These are phyloP conservation scores for Prunus mongolica DNA, from an alignment of 306 rosid genomes.

Conservation along the genomic window DNA sequence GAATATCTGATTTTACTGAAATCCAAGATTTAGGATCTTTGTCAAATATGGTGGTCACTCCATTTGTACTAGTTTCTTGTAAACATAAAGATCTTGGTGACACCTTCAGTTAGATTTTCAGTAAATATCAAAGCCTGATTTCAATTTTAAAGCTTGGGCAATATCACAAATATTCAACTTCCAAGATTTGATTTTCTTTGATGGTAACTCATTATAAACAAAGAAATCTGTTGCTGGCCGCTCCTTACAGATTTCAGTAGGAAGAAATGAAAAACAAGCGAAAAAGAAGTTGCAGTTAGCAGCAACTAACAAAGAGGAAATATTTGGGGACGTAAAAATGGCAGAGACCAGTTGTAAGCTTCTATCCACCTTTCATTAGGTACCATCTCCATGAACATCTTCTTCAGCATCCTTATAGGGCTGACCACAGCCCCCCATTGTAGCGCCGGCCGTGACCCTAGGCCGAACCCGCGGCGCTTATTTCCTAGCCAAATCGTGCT, in stretches of 20 bases:
- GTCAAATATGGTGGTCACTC: background rate
- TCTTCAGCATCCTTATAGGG: slow-evolving; percentile 71
- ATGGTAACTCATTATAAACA: background rate
- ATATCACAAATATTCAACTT: background rate
- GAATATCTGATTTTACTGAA: background rate
- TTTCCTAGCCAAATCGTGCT: slow-evolving; percentile 68
- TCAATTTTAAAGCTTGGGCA: background rate
- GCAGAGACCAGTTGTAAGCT: slow-evolving; percentile 68
- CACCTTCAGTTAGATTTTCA: background rate
- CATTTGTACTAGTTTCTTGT: background rate
- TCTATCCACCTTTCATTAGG: slow-evolving; percentile 61
- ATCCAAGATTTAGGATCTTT: background rate
- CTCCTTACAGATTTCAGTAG: slow-evolving; percentile 11
- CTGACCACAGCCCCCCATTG: slow-evolving; percentile 66
- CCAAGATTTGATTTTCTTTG: slow-evolving; percentile 2
- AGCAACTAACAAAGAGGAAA: slow-evolving; percentile 73
- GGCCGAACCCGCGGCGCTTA: slow-evolving; percentile 61
- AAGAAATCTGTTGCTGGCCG: background rate
- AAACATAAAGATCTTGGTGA: background rate
- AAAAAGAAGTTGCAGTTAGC: slow-evolving; percentile 3
- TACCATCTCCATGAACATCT: slow-evolving; percentile 59
- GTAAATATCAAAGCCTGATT: background rate
- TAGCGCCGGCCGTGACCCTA: slow-evolving; percentile 51
- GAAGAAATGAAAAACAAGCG: slow-evolving; percentile 2
- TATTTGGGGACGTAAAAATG: slow-evolving; percentile 69